Evolutionary conservation across 345 rosid genomes (phyloP), one percentile per base, ranked within the genome.

Genomic region (Arabidopsis arenosa): DNA sequence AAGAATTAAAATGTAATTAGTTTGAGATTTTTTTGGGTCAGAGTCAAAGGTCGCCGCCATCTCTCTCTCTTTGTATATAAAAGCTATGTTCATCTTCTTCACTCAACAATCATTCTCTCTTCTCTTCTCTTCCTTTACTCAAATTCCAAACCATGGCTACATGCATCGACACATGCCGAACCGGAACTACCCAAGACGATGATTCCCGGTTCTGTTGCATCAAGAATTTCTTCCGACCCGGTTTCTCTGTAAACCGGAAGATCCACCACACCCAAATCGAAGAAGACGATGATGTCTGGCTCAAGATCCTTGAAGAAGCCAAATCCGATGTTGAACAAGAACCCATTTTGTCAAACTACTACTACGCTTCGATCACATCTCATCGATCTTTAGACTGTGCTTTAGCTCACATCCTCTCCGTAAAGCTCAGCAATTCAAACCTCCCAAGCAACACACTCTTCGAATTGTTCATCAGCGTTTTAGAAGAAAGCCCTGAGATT

Each of bases 291-390:
- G 81, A 80, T 73, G 68, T 86, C 1, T 94, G 96, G 99, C 30
- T 63, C 8, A 80, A 69, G 77, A 90, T 94, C 75, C 80, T 68
- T 9, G 90, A 89, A 18, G 95, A 92, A 79, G 97, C 97, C 5
- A 81, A 67, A 45, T 69, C 87, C 3, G 96, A 88, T 62, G 84
- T 84, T 2, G 88, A 85, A 2, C 73, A 64, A 57, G 99, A 92
- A 76, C 97, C 96, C 7, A 70, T 92, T 3, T 67, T 90, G 35
- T 86, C 91, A 0, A 74, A 54, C 62, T 92, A 89, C 67, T 94
- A 92, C 30, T 73, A 75, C 75, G 55, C 86, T 59, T 85, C 95
- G 3, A 83, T 94, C 37, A 62, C 89, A 49, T 87, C 88, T 2
- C 96, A 88, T 1, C 80, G 41, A 10, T 87, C 93, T 0, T 58